phyloP scores from a whole-genome alignment of 768 basidiomycete species.

The Leucocoprinus birnbaumii region DNA sequence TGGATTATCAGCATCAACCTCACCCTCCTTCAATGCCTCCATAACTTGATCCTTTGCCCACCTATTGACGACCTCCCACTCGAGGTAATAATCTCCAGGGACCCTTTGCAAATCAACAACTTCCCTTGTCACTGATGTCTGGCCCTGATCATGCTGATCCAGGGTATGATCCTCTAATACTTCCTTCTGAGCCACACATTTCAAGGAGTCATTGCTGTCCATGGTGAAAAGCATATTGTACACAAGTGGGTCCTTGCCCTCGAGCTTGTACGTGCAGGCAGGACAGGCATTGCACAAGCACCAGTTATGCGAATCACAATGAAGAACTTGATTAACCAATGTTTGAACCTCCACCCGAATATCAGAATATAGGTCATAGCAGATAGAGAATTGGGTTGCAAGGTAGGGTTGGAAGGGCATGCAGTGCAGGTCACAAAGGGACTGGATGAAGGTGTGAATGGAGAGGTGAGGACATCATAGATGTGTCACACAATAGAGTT shows the following conservation, averaged over 20 bases:
- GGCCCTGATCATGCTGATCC: not conserved
- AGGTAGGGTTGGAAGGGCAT: slow-evolving; percentile 17
- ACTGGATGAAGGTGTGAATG: slow-evolving; percentile 24
- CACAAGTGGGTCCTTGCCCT: slow-evolving; percentile 18
- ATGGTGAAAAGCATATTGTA: slow-evolving; percentile 21
- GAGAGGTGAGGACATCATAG: slow-evolving; percentile 23
- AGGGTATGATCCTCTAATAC: not conserved
- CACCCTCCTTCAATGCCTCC: not conserved
- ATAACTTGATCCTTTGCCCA: not conserved
- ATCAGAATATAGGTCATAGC: slow-evolving; percentile 22
- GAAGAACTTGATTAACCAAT: slow-evolving; percentile 19
- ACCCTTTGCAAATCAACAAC: no score
- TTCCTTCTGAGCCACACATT: slow-evolving; percentile 11
- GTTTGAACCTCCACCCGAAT: slow-evolving; percentile 12
- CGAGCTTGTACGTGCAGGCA: slow-evolving; percentile 17
- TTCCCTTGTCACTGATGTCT: not conserved
- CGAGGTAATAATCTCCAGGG: no score
- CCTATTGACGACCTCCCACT: no score
- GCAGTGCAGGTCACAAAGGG: slow-evolving; percentile 25
- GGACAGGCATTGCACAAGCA: slow-evolving; percentile 13
- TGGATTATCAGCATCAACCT: slow-evolving; percentile 7
- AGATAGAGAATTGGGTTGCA: slow-evolving; percentile 20
- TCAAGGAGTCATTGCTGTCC: slow-evolving; percentile 26
- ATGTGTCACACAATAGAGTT: slow-evolving; percentile 18
- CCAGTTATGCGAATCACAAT: slow-evolving; percentile 18